Base-by-base conservation (phyloP, 192 early-diverging fungal species). In the Paraglomus brasilianum region DNA sequence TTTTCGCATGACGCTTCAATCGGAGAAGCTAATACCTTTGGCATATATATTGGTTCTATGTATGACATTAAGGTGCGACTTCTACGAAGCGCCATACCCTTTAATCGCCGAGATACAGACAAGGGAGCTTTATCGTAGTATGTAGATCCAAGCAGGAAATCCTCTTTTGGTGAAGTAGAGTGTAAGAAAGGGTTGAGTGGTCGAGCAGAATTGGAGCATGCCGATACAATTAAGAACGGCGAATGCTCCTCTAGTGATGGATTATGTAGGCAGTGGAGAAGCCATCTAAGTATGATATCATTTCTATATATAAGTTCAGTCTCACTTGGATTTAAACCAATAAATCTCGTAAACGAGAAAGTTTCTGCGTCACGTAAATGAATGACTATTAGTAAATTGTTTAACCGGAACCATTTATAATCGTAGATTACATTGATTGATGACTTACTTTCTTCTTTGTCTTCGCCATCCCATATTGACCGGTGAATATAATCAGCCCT, bases 341-440 rank as follows among this genome's bases (percentile, higher is more conserved):
- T 40, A 71, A 86, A 85, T 19, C 80, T 81, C 3, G 83, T 59
- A 62, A 88, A 88, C 15, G 82, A 82, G 66, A 86, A 88, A 8
- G 83, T 65, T 5, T 75, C 78, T 59, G 66, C 30, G 22, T 17
- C 10, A 19, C 17, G 48, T 53, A 75, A 65, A 52, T 59, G 62
- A 72, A 66, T n/a, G 15, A 39, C 41, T 17, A 22, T 21, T 22
- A 50, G 14, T 17, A 63, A 46, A 21, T 21, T 42, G 48, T 30
- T 51, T 15, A 56, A 19, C 8, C 10, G 36, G 9, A 46, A 51
- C 5, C 40, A 38, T 14, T 15, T 22, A 17, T 61, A 58, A 36
- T 39, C 0, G 10, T 8, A 66, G 15, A 40, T 11, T 15, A 11
- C n/a, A 22, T 58, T 55, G 8, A 42, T 4, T 44, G 17, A 55